phyloP scores from a whole-genome alignment of 2,329 filamentous ascomycete species.

The Didymella pinodella region DNA sequence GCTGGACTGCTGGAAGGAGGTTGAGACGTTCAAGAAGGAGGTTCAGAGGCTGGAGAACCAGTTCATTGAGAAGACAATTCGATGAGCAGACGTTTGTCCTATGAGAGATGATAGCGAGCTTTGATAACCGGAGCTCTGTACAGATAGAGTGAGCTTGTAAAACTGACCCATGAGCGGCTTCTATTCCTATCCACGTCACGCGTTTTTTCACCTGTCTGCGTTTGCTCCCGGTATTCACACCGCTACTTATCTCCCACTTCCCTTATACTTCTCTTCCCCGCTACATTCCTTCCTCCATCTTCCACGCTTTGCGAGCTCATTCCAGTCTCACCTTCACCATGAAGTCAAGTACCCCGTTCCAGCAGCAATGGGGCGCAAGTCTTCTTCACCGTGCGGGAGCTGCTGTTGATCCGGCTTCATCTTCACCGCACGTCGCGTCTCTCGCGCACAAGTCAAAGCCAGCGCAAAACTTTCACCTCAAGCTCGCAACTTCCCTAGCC shows the following conservation, averaged over 20 bases:
- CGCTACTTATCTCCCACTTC: not conserved
- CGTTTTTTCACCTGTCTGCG: not conserved
- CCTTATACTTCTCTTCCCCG: not conserved
- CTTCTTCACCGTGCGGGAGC: no score
- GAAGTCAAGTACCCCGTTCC: no score
- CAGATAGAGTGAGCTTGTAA: conserved; percentile 18
- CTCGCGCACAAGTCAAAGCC: no score
- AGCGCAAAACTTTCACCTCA: no score
- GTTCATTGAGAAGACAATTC: conserved; percentile 84
- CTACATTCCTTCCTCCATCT: not conserved
- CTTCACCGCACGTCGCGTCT: no score
- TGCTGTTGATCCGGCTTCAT: no score
- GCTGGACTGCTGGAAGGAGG: conserved; percentile 93
- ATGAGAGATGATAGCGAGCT: not conserved
- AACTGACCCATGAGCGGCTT: conserved; percentile 13
- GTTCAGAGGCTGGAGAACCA: conserved; percentile 83
- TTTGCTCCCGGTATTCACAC: not conserved
- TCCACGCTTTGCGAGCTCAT: not conserved
- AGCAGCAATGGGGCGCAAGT: no score
- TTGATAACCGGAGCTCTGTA: conserved; percentile 6
- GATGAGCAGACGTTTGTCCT: conserved; percentile 36
- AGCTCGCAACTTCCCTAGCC: no score
- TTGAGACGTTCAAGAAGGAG: conserved; percentile 88
- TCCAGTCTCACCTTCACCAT: not conserved
- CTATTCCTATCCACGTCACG: conserved; percentile 1